Base-by-base conservation (phyloP, 2,329 filamentous ascomycete genomes). In the Xylaria sp. region DNA sequence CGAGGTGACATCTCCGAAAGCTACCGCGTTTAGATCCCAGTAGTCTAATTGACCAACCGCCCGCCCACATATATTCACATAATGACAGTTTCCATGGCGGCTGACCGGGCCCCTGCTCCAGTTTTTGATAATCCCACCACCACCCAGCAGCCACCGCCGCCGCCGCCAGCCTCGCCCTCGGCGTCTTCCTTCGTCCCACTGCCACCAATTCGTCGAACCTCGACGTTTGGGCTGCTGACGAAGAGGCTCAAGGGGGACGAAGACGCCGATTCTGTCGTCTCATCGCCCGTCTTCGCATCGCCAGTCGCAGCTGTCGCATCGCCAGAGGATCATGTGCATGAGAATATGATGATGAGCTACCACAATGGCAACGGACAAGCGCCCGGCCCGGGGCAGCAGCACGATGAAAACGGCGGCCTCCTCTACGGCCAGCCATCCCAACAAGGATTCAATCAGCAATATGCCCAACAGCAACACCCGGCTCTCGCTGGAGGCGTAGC, bases 141-240 rank as follows among this genome's bases (percentile, higher is more conserved):
- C n/a, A n/a, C n/a, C n/a, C n/a, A n/a, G n/a, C n/a, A n/a, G n/a
- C n/a, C n/a, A n/a, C n/a, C n/a, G n/a, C n/a, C n/a, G n/a, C 61
- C 63, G 18, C 62, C 64, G 24, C 44, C 47, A 50, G 60, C n/a
- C 58, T 26, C 63, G 61, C 40, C 45, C 48, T 57, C 39, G 19
- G 50, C 48, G n/a, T 73, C 78, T 1, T 83, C 81, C 1, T 86
- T 86, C 57, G 71, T 79, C 19, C 81, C 81, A 1, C 68, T 87
- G 37, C 84, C 84, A 2, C 82, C 81, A 1, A 84, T 87, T 53
- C 77, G 82, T 42, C 76, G 82, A 26, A 78, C 76, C 13, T 86
- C 84, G 16, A 82, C 80, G 2, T 82, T 87, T 66, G 79, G 78
- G 39, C 63, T 77, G 26, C 60, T 80, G 50, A 67, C 68, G 34